Conservation (phyloP, 2,329 filamentous ascomycete genomes). For the Sporothrix mexicana region DNA sequence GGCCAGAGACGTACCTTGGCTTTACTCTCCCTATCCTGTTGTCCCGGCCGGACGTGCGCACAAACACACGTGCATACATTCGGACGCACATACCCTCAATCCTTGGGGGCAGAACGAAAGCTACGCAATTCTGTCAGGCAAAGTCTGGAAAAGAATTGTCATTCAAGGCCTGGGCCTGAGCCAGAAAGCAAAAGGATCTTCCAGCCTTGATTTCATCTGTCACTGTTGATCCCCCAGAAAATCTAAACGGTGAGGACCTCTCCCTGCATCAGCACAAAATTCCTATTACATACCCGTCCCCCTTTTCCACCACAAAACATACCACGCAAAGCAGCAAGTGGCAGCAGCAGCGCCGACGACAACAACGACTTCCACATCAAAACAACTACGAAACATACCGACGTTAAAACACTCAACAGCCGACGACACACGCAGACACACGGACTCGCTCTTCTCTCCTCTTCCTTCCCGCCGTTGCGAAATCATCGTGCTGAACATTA, state of each 20-base stretch:
- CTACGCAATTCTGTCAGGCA: constrained; percentile 14
- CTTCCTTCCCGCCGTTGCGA: background rate
- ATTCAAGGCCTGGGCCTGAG: constrained; percentile 15
- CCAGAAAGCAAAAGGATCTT: constrained; percentile 20
- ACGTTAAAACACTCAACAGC: background rate
- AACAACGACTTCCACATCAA: background rate
- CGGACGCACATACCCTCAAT: background rate
- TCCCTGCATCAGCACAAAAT: constrained; percentile 26
- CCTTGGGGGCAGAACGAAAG: constrained; percentile 14
- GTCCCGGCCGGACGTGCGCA: constrained; percentile 16
- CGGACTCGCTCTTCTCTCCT: background rate
- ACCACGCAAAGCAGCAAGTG: constrained; percentile 27
- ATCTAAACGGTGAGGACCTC: constrained; percentile 29
- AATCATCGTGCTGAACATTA: constrained; percentile 2
- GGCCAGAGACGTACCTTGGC: constrained; percentile 7
- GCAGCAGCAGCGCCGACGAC: constrained; percentile 20
- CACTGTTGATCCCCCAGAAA: constrained; percentile 34
- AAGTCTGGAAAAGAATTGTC: constrained; percentile 22
- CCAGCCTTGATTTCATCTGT: constrained; percentile 19
- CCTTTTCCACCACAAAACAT: constrained; percentile 8
- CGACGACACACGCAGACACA: constrained; percentile 14
- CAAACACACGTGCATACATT: constrained; percentile 29
- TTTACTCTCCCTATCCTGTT: background rate
- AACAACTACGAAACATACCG: constrained; percentile 2
- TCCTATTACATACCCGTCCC: constrained; percentile 12